A percentile compares a stretch with the other conserved stretches of the same genome.
These are phyloP conservation scores for Scheffersomyces ergatensis DNA, from an alignment of 805 yeast genomes.

Conservation along the genomic window DNA sequence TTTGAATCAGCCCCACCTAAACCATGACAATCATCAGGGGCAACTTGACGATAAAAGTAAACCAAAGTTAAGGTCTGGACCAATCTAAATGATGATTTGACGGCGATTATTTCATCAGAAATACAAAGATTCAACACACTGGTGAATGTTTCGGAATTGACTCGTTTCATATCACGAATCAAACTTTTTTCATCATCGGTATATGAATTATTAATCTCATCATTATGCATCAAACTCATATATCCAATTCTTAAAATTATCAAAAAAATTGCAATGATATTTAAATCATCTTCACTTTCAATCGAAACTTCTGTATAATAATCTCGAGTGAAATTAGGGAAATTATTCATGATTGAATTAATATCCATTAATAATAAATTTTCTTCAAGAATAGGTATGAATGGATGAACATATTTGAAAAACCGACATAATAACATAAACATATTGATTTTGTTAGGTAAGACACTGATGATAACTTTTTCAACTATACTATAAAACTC, in stretches of 20 bases:
- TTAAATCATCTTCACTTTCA: constrained; percentile 29
- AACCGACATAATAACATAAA: constrained; percentile 27
- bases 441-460: constrained; percentile 26
- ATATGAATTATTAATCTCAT: constrained; percentile 22
- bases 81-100: constrained; percentile 30
- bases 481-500: constrained; percentile 27
- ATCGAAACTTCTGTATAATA: constrained; percentile 20
- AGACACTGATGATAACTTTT: constrained; percentile 22
- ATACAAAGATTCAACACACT: constrained; percentile 32
- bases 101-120: constrained; percentile 25
- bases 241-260: constrained; percentile 34
- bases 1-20: constrained; percentile 39
- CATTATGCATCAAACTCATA: constrained; percentile 37
- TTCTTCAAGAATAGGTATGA: constrained; percentile 36
- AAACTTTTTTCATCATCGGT: constrained; percentile 23
- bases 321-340: constrained; percentile 15
- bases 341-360: constrained; percentile 18
- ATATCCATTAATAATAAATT: constrained; percentile 23
- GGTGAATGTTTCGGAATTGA: constrained; percentile 26
- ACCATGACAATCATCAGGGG: constrained; percentile 43
- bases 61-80: constrained; percentile 34
- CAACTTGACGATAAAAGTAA: constrained; percentile 32
- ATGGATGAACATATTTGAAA: constrained; percentile 39
- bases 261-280: constrained; percentile 26
- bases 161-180: constrained; percentile 26